Conservation (phyloP, 2,329 filamentous ascomycete genomes). For the Aureobasidium sp. region DNA sequence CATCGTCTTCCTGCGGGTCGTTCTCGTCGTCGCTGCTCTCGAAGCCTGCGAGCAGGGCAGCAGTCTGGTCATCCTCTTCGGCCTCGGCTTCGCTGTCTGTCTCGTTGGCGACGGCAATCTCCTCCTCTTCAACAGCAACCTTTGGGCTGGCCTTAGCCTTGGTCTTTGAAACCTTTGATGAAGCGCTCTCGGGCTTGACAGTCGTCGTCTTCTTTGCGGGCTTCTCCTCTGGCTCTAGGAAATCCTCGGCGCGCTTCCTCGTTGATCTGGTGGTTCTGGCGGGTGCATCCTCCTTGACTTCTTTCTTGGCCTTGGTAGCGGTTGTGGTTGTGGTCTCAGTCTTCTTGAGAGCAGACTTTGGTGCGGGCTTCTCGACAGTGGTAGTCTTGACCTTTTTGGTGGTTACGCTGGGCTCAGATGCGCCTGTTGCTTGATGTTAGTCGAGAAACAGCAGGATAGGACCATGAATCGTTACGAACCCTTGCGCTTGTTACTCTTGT, state of each 20-base stretch:
- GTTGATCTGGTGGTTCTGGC: conserved; percentile 12
- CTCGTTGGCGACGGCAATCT: conserved; percentile 13
- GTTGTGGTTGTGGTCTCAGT: neutral
- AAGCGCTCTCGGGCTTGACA: conserved; percentile 7
- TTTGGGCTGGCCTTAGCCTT: conserved; percentile 10
- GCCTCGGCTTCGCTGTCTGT: conserved; percentile 25
- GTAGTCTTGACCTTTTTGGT: conserved; percentile 28
- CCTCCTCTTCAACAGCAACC: conserved; percentile 15
- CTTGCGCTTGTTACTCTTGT: conserved; percentile 28
- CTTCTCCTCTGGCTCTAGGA: conserved; percentile 13
- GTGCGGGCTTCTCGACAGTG: conserved; percentile 17
- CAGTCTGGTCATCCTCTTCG: conserved; percentile 37
- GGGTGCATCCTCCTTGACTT: neutral
- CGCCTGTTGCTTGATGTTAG: conserved; percentile 15
- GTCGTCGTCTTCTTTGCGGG: conserved; percentile 10
- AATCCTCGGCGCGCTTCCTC: conserved; percentile 12
- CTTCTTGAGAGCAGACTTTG: conserved; percentile 26
- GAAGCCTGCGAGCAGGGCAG: conserved; percentile 43
- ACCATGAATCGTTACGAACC: conserved; percentile 13
- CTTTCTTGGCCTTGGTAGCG: conserved; percentile 6
- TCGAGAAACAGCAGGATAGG: neutral
- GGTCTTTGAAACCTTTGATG: conserved; percentile 4
- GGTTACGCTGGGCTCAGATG: conserved; percentile 17
- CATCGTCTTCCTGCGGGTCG: conserved; percentile 27
- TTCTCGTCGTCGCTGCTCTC: conserved; percentile 37